Base-by-base conservation (phyloP, 306 rosid genomes). In the Crotalaria pallida region DNA sequence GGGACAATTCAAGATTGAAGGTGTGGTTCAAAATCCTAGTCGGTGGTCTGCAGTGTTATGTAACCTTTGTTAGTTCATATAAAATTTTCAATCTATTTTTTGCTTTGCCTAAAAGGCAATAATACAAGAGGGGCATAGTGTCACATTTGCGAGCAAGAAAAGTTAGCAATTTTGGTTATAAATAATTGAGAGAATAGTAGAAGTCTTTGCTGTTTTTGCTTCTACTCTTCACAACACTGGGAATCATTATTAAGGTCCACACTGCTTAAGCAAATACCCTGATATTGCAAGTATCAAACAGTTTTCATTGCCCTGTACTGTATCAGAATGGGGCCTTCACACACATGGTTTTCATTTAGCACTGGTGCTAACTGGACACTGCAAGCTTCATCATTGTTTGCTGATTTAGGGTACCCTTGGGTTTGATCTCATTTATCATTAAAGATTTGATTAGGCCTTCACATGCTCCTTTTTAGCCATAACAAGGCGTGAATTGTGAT, bases 181-280 rank as follows among this genome's bases (percentile, higher is more conserved):
- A 63, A 76, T 77, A 71, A 77, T 77, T 9, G 76, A 62, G 71
- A 19, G 34, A 68, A 79, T 61, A 10, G 43, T 29, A 70, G 50
- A 71, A 69, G 60, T 78, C 85, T 86, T 84, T 76, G 88, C 87
- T 89, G 84, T 77, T 75, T 77, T 79, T 88, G 81, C 88, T 84
- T 76, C 80, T 63, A 72, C 77, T 73, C 22, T 66, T 74, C 65
- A 76, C 58, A 72, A 77, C 87, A 80, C 67, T 58, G 56, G 61
- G 67, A 78, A 88, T 88, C 79, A 88, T 86, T 74, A 49, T 75
- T 50, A 57, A 71, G 88, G 86, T 63, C 91, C 89, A 76, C 86
- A 70, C 1, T 40, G 44, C 45, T 13, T 31, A 50, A 40, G 60
- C 40, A 43, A 69, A 55, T 72, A 55, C 33, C 68, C 69, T 41